A percentile compares a stretch with the other conserved stretches of the same genome.
Conservation (phyloP, 257 asterid genomes). For the Euphrasia confusa region DNA sequence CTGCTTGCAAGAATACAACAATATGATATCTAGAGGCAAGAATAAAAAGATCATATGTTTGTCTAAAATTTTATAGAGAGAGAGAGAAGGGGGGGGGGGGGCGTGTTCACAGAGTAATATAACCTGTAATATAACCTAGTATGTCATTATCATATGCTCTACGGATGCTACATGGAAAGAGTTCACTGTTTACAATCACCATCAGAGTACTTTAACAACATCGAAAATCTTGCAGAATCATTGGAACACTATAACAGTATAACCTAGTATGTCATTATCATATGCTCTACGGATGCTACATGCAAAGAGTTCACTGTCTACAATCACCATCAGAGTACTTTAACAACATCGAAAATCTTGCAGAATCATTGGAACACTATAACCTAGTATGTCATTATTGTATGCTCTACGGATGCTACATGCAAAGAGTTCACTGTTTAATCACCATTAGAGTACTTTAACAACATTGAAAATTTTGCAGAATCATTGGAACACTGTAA, state of each 20-base stretch:
- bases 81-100: too few species aligned
- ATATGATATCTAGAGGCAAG: too few species aligned
- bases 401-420: not conserved
- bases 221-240: not conserved
- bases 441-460: too few species aligned
- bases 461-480: not conserved
- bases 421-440: conserved; percentile 1
- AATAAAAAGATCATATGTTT: conserved; percentile 12
- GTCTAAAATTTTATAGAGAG: too few species aligned
- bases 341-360: not conserved
- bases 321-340: not conserved
- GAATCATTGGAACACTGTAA: not conserved
- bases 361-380: not conserved
- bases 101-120: too few species aligned
- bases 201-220: not conserved
- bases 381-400: not conserved
- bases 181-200: not conserved
- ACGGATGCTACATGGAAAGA: conserved; percentile 1
- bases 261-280: conserved; percentile 23
- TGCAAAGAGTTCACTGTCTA: not conserved
- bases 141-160: not conserved
- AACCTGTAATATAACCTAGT: too few species aligned
- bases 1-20: conserved; percentile 6
- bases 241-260: not conserved
- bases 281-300: not conserved